These are phyloP conservation scores for Didymella pomorum DNA, from an alignment of 2,329 filamentous ascomycete genomes.

Conservation along the genomic window DNA sequence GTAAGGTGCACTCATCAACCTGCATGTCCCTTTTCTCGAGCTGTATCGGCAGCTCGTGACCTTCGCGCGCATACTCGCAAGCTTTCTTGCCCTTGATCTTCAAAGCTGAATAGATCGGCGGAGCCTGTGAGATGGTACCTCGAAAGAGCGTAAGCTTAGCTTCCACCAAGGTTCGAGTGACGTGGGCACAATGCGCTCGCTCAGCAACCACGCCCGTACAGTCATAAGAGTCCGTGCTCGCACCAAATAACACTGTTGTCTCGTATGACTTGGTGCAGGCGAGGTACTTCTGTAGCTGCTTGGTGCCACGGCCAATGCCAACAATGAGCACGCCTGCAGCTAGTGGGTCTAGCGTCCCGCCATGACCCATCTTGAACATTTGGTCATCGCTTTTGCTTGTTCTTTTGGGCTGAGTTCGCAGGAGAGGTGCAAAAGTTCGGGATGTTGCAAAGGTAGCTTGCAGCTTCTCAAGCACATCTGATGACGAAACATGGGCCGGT, in stretches of 20 bases:
- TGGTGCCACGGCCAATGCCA: slow-evolving; percentile 43
- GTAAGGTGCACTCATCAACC: slow-evolving; percentile 39
- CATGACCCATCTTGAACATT: slow-evolving; percentile 42
- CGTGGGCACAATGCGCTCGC: slow-evolving; percentile 24
- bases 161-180: slow-evolving; percentile 32
- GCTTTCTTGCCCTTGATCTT: slow-evolving; percentile 44
- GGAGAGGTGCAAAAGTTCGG: slow-evolving; percentile 28
- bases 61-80: slow-evolving; percentile 39
- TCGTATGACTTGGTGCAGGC: slow-evolving; percentile 43
- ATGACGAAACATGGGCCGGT: slow-evolving; percentile 34
- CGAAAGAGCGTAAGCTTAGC: slow-evolving; percentile 29
- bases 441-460: slow-evolving; percentile 33
- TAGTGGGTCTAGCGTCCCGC: slow-evolving; percentile 43
- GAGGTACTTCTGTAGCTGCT: slow-evolving; percentile 37
- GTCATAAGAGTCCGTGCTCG: slow-evolving; percentile 44
- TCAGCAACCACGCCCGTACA: slow-evolving; percentile 31
- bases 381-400: slow-evolving; percentile 32
- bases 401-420: slow-evolving; percentile 29
- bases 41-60: slow-evolving; percentile 35
- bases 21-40: slow-evolving; percentile 40
- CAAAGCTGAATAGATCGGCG: slow-evolving; percentile 42
- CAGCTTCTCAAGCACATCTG: slow-evolving; percentile 35
- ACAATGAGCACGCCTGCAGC: slow-evolving; percentile 43
- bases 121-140: slow-evolving; percentile 36
- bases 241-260: slow-evolving; percentile 39